phyloP scores from a whole-genome alignment of 2,329 filamentous ascomycete genomes.

The Hymenoscyphus scutula region DNA sequence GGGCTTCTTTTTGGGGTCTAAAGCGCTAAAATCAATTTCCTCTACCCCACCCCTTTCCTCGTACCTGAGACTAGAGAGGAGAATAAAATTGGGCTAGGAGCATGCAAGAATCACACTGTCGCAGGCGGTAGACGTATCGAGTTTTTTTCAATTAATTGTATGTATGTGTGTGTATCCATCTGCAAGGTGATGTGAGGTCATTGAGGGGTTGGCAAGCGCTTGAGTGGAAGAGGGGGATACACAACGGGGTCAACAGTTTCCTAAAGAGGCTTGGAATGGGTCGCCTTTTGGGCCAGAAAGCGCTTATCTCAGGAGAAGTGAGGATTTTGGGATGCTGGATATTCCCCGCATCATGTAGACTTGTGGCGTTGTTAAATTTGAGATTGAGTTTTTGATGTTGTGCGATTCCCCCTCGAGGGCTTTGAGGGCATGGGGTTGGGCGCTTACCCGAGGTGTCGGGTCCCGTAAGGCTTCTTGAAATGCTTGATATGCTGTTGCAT shows the following conservation, averaged over 20 bases:
- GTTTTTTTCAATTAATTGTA: background rate
- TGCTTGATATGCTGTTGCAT: background rate
- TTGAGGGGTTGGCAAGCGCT: background rate
- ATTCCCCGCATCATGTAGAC: background rate
- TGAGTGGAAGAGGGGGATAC: background rate
- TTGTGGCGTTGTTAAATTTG: background rate
- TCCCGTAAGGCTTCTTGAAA: background rate
- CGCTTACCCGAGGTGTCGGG: background rate
- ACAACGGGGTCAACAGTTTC: background rate
- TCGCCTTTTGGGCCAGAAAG: slow-evolving; percentile 1
- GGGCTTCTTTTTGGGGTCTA: background rate
- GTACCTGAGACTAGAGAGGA: slow-evolving; percentile 4
- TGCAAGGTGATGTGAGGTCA: slow-evolving; percentile 2
- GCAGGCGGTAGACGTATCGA: background rate
- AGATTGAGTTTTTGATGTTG: background rate
- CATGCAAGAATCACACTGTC: background rate
- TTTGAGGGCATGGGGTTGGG: background rate
- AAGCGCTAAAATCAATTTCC: slow-evolving; percentile 1
- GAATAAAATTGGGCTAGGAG: background rate
- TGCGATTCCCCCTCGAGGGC: background rate
- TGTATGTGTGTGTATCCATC: no score
- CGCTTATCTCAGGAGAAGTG: background rate
- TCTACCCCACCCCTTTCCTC: background rate
- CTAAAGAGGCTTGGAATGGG: background rate
- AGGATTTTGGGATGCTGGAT: background rate